Percentiles rank a stretch among this genome's conserved stretches.
phyloP scores from a whole-genome alignment of 257 asterid genomes.

The Salvia miltiorrhiza region DNA sequence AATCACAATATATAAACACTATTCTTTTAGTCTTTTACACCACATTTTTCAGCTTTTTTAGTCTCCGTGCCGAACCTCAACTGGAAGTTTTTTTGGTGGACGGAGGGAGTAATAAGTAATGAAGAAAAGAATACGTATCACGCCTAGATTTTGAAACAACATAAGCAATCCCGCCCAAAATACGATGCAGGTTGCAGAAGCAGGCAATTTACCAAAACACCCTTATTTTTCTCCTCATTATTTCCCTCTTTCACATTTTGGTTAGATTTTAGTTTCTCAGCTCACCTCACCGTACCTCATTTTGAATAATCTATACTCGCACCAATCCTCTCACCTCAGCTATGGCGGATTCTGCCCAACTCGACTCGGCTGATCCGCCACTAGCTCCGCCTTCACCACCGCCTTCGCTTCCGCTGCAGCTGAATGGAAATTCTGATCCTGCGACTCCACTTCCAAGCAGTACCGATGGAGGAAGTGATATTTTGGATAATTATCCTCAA shows the following conservation, averaged over 20 bases:
- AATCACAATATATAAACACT: too few species aligned
- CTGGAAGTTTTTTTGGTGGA: too few species aligned
- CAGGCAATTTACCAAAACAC: conserved; percentile 15
- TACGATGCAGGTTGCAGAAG: not conserved
- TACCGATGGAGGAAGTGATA: conserved; percentile 7
- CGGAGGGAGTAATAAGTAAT: too few species aligned
- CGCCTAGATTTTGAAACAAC: not conserved
- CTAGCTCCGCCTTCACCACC: conserved; percentile 13
- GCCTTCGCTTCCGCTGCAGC: not conserved
- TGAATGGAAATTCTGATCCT: conserved; percentile 2
- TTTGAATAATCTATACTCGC: too few species aligned
- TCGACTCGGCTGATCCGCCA: conserved; percentile 10
- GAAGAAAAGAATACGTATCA: too few species aligned
- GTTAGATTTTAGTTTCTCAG: not conserved
- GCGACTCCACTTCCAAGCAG: conserved; percentile 12
- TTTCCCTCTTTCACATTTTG: not conserved
- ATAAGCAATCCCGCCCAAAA: conserved; percentile 28
- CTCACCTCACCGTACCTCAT: not conserved
- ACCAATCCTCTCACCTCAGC: not conserved
- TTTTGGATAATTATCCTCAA: conserved; percentile 16
- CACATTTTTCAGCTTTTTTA: too few species aligned
- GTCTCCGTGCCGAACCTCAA: too few species aligned
- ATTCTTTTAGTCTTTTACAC: too few species aligned
- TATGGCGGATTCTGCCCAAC: conserved; percentile 28
- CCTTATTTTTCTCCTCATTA: not conserved